phyloP scores from a whole-genome alignment of 2,329 filamentous ascomycete species.

The Paracorniculantispora psalliotae region DNA sequence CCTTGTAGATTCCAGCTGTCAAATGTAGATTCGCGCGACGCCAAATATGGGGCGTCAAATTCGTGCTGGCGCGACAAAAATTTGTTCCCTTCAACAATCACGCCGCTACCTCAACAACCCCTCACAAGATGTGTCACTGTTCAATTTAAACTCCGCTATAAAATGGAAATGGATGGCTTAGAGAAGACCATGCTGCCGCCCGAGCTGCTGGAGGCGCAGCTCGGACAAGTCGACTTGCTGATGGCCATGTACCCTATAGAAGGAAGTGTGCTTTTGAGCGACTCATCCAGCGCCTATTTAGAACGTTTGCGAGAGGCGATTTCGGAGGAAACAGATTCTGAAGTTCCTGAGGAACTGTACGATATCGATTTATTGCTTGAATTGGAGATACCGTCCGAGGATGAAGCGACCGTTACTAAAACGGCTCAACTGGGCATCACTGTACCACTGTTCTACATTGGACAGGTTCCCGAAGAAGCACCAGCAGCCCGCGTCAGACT shows the following conservation, averaged over 20 bases:
- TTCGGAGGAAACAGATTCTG: too few relatives aligned
- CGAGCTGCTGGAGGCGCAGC: conserved; percentile 43
- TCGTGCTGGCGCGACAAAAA: background rate
- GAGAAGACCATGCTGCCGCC: conserved; percentile 25
- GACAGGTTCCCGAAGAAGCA: conserved; percentile 26
- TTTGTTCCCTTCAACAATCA: background rate
- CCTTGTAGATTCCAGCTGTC: too few relatives aligned
- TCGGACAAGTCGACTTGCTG: conserved; percentile 47
- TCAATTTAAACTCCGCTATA: background rate
- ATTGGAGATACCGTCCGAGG: conserved; percentile 15
- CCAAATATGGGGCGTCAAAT: background rate
- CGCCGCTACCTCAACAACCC: background rate
- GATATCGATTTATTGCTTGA: background rate
- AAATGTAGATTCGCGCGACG: background rate
- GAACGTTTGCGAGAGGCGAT: conserved; percentile 16
- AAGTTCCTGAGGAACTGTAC: too few relatives aligned
- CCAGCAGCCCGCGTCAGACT: conserved; percentile 38
- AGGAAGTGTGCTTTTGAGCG: conserved; percentile 27
- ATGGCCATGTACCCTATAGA: conserved; percentile 45
- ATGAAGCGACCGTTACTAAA: background rate
- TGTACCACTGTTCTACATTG: conserved; percentile 25
- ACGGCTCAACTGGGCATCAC: conserved; percentile 30
- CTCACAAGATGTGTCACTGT: background rate
- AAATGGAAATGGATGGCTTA: background rate
- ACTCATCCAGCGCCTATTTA: conserved; percentile 16